phyloP scores from a whole-genome alignment of 495 filamentous ascomycete species.

The Tuber calosporum region DNA sequence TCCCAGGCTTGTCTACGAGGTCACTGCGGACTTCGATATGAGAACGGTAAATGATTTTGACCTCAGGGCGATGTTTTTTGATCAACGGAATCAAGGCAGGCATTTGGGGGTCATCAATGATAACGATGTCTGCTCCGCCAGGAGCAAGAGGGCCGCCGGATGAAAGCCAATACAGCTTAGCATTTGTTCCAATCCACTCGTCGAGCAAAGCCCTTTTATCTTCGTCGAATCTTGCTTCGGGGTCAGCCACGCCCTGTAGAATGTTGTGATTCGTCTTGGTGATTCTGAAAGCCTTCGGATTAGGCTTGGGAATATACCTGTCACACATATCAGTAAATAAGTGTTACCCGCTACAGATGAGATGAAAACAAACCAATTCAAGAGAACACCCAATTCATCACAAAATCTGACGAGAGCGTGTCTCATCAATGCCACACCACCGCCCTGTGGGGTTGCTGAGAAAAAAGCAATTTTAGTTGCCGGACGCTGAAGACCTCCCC shows the following conservation, averaged over 20 bases:
- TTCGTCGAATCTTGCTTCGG: slow-evolving; percentile 58
- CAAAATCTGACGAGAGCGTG: slow-evolving; percentile 73
- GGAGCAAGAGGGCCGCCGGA: slow-evolving; percentile 63
- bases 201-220: slow-evolving; percentile 49
- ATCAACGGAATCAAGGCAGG: slow-evolving; percentile 71
- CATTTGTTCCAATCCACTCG: slow-evolving; percentile 73
- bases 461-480: slow-evolving; percentile 70
- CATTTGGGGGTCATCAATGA: slow-evolving; percentile 86
- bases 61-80: slow-evolving; percentile 61
- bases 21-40: slow-evolving; percentile 83
- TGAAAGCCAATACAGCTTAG: slow-evolving; percentile 67
- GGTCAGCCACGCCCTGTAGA: slow-evolving; percentile 69
- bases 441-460: slow-evolving; percentile 77
- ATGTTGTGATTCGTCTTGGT: slow-evolving; percentile 93
- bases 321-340: slow-evolving; percentile 10
- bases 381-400: slow-evolving; percentile 59
- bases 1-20: slow-evolving; percentile 54
- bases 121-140: slow-evolving; percentile 71
- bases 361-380: slow-evolving; percentile 62
- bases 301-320: slow-evolving; percentile 73
- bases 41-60: slow-evolving; percentile 72
- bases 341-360: background rate
- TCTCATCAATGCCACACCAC: slow-evolving; percentile 82
- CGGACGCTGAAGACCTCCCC: background rate
- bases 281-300: slow-evolving; percentile 74